A percentile compares a stretch with the other conserved stretches of the same genome.
Evolutionary conservation across 257 asterid species (phyloP).

Genomic region (Solanum sitiens): DNA sequence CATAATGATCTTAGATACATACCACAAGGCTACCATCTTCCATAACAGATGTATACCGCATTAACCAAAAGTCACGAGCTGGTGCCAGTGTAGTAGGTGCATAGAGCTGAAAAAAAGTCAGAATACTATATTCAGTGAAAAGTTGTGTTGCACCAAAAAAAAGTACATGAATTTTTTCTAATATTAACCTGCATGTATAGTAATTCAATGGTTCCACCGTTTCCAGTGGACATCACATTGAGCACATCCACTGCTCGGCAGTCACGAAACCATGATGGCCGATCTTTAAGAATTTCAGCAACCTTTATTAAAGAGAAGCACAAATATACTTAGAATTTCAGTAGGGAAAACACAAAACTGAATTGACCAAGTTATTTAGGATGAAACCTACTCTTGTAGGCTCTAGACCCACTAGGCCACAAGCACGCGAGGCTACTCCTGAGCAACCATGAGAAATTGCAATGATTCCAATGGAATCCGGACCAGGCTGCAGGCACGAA

Average conservation of each 20-base stretch:
- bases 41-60: slow-evolving; percentile 89
- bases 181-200: slow-evolving; percentile 84
- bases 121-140: neutral
- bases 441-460: slow-evolving; percentile 52
- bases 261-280: slow-evolving; percentile 94
- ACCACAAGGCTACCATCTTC: slow-evolving; percentile 99
- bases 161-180: neutral
- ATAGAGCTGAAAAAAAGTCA: slow-evolving; percentile 44
- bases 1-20: neutral
- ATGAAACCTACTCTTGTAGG: slow-evolving; percentile 71
- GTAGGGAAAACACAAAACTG: neutral
- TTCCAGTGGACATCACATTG: slow-evolving; percentile 80
- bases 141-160: neutral
- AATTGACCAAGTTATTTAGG: neutral
- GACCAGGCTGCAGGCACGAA: slow-evolving; percentile 45
- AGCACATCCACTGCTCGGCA: slow-evolving; percentile 88
- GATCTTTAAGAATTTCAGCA: slow-evolving; percentile 92
- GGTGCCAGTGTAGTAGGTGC: slow-evolving; percentile 93
- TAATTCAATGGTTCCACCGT: slow-evolving; percentile 91
- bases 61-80: slow-evolving; percentile 94
- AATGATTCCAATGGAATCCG: slow-evolving; percentile 59
- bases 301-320: slow-evolving; percentile 34
- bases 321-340: neutral
- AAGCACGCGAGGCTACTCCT: slow-evolving; percentile 96
- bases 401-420: slow-evolving; percentile 93